Percentiles rank a stretch among this genome's conserved stretches.
Evolutionary conservation across 495 filamentous ascomycete species (phyloP).

Genomic region (Astrothelium subdiscretum): DNA sequence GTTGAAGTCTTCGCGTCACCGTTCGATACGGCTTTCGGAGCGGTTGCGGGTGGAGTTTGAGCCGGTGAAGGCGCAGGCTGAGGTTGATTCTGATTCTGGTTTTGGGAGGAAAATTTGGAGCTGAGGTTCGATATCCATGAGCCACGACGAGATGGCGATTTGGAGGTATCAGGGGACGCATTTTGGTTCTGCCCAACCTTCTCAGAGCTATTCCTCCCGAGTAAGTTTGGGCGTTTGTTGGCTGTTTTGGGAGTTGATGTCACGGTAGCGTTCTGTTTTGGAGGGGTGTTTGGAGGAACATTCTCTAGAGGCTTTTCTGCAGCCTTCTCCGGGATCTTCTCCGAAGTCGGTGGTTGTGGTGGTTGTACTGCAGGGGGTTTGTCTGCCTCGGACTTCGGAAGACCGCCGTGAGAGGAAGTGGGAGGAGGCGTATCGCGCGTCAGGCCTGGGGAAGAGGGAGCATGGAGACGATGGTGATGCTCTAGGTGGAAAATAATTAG

Average conservation of each 20-base stretch:
- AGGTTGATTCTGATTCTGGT: conserved; percentile 1
- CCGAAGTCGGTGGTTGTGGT: background rate
- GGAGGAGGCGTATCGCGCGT: conserved; percentile 16
- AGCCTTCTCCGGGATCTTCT: background rate
- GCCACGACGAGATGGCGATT: conserved; percentile 38
- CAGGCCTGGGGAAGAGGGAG: conserved; percentile 20
- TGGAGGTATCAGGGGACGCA: conserved; percentile 9
- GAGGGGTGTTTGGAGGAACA: conserved; percentile 17
- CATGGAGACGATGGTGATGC: conserved; percentile 19
- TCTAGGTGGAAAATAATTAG: conserved; percentile 10
- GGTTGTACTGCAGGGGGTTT: background rate
- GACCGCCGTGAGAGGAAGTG: conserved; percentile 18
- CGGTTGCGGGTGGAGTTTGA: conserved; percentile 15
- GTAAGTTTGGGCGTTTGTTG: conserved; percentile 19
- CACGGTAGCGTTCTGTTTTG: background rate
- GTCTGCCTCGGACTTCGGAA: conserved; percentile 3
- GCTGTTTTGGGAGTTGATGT: conserved; percentile 19
- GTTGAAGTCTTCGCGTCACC: conserved; percentile 7
- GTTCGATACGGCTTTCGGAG: conserved; percentile 13
- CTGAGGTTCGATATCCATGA: conserved; percentile 91
- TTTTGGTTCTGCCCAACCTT: conserved; percentile 16
- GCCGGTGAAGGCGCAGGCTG: background rate
- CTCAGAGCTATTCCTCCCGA: conserved; percentile 26
- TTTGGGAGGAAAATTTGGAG: conserved; percentile 68
- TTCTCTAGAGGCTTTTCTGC: background rate